phyloP scores from a whole-genome alignment of 768 basidiomycete species.

The Lentinula guzmanii region DNA sequence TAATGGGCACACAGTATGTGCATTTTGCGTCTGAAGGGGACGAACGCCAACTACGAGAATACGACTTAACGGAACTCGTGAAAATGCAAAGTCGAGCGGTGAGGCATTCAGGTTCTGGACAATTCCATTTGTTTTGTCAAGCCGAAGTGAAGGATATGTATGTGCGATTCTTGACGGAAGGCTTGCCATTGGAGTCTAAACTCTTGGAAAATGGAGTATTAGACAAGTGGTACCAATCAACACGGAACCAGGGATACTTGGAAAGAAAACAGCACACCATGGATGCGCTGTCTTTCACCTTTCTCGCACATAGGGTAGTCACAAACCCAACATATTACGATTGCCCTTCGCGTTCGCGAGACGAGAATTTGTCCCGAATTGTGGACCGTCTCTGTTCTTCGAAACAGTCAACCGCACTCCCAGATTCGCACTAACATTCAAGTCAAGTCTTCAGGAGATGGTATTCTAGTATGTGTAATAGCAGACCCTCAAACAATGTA shows the following conservation, averaged over 20 bases:
- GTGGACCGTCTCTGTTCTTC: slow-evolving; percentile 43
- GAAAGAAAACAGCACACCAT: slow-evolving; percentile 60
- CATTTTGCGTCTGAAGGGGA: slow-evolving; percentile 34
- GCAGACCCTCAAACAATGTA: slow-evolving; percentile 33
- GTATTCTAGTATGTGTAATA: neutral
- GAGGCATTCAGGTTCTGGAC: slow-evolving; percentile 50
- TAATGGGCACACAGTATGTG: slow-evolving; percentile 90
- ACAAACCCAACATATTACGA: slow-evolving; percentile 88
- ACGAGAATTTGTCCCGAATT: slow-evolving; percentile 62
- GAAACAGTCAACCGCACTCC: neutral
- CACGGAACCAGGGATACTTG: slow-evolving; percentile 31
- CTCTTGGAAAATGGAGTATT: slow-evolving; percentile 49
- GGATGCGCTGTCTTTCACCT: slow-evolving; percentile 78
- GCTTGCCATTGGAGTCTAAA: slow-evolving; percentile 83
- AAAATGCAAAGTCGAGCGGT: slow-evolving; percentile 91
- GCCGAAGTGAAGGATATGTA: slow-evolving; percentile 79
- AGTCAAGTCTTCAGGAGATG: neutral
- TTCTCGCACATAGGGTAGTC: slow-evolving; percentile 61
- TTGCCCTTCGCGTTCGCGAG: slow-evolving; percentile 32
- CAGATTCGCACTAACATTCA: neutral
- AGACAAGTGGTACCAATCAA: slow-evolving; percentile 38
- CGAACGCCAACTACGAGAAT: slow-evolving; percentile 73
- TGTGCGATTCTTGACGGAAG: slow-evolving; percentile 79
- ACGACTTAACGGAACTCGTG: slow-evolving; percentile 73
- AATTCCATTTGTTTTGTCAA: slow-evolving; percentile 87